These are phyloP conservation scores for Zymoseptoria ardabiliae DNA, from an alignment of 2,329 filamentous ascomycete genomes.

Conservation along the genomic window DNA sequence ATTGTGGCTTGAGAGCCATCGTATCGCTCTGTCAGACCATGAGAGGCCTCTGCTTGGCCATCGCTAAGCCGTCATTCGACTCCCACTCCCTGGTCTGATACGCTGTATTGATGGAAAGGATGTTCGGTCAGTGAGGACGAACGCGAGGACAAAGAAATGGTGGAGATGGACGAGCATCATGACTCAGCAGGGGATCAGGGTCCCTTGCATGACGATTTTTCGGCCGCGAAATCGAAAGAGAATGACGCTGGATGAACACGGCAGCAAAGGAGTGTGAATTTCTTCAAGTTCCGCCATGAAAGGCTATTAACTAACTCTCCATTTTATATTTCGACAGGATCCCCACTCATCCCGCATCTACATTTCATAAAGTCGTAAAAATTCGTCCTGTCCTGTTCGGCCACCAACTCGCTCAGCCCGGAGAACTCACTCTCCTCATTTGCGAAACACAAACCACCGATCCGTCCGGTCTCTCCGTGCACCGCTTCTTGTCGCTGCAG, in stretches of 20 bases:
- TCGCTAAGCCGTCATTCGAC: no score
- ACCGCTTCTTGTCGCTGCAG: constrained; percentile 1
- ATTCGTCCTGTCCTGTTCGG: not conserved
- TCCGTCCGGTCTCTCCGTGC: constrained; percentile 4
- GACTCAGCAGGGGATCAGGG: not conserved
- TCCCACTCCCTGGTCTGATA: not conserved
- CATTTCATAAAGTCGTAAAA: not conserved
- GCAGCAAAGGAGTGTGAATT: not conserved
- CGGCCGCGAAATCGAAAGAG: not conserved
- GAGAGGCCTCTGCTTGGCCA: no score
- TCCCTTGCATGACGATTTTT: not conserved
- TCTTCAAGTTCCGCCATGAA: not conserved
- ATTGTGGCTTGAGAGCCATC: no score
- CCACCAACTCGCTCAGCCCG: not conserved
- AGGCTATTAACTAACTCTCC: not conserved
- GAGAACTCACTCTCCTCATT: not conserved
- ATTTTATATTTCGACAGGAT: not conserved
- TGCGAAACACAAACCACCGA: constrained; percentile 2
- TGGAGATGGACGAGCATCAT: not conserved
- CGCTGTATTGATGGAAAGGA: not conserved
- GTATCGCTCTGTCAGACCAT: no score
- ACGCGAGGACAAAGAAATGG: not conserved
- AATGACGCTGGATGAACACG: not conserved
- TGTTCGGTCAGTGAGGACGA: not conserved
- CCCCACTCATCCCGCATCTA: not conserved